These are phyloP conservation scores for Lachancea nothofagi DNA, from an alignment of 805 yeast species.

Conservation along the genomic window DNA sequence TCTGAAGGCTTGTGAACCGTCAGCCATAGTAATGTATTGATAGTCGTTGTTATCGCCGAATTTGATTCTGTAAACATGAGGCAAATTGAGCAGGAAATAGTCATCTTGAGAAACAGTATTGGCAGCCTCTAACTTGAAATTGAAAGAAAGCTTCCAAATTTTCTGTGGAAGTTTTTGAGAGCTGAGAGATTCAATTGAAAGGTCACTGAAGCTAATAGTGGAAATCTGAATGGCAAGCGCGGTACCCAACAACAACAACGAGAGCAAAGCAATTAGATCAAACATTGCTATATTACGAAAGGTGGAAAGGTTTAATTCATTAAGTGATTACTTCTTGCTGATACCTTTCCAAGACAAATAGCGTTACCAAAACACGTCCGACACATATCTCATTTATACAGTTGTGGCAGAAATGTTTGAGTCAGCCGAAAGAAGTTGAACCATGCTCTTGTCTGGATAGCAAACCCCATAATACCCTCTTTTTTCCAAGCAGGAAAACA, in stretches of 20 bases:
- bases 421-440: no score
- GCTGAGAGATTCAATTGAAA: constrained; percentile 8
- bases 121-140: constrained; percentile 21
- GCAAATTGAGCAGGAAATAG: constrained; percentile 25
- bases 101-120: constrained; percentile 23
- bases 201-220: background rate
- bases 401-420: constrained; percentile 1
- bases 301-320: no score
- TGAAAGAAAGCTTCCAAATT: constrained; percentile 34
- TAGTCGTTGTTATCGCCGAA: constrained; percentile 23
- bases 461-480: no score
- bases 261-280: no score
- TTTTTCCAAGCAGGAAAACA: no score
- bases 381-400: constrained; percentile 1
- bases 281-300: no score
- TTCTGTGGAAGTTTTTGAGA: constrained; percentile 23
- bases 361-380: background rate
- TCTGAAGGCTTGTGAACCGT: constrained; percentile 25
- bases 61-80: constrained; percentile 33
- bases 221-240: constrained; percentile 1
- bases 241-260: background rate
- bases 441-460: no score
- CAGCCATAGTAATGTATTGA: constrained; percentile 19
- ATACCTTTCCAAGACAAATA: background rate
- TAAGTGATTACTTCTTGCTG: background rate